Conservation (phyloP, 2,329 filamentous ascomycete species). For the Colletotrichum incanum region DNA sequence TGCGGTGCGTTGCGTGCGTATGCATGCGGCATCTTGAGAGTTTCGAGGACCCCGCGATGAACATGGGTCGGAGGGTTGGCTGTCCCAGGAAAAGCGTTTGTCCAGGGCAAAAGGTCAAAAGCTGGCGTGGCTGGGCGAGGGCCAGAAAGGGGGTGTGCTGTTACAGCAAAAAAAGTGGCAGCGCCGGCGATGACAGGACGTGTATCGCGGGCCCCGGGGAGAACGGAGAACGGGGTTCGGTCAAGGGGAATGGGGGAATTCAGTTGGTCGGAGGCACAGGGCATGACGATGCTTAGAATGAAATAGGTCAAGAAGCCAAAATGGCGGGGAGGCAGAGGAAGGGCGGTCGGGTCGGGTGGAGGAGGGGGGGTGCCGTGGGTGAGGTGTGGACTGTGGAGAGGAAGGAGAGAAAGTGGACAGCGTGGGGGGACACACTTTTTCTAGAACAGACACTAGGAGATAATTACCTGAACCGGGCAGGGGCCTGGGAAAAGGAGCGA, state of each 20-base stretch:
- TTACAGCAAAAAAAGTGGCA: conserved; percentile 8
- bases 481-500: conserved; percentile 23
- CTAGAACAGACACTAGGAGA: conserved; percentile 42
- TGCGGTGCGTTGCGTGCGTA: conserved; percentile 19
- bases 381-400: conserved; percentile 9
- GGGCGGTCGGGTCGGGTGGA: conserved; percentile 14
- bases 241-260: conserved; percentile 22
- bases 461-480: conserved; percentile 42
- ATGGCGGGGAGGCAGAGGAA: conserved; percentile 34
- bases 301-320: conserved; percentile 31
- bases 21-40: conserved; percentile 28
- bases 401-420: conserved; percentile 23
- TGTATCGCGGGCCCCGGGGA: conserved; percentile 37
- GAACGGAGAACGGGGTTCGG: conserved; percentile 37
- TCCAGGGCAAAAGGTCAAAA: conserved; percentile 7
- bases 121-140: neutral
- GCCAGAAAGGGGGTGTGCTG: conserved; percentile 12
- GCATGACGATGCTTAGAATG: conserved; percentile 39
- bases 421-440: conserved; percentile 41
- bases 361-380: conserved; percentile 10
- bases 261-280: conserved; percentile 23
- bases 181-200: conserved; percentile 21
- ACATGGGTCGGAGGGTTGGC: conserved; percentile 10
- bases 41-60: conserved; percentile 19
- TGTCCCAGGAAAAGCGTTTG: conserved; percentile 25